These are phyloP conservation scores for Parathielavia hyrcaniae DNA, from an alignment of 495 filamentous ascomycete species.

Conservation along the genomic window DNA sequence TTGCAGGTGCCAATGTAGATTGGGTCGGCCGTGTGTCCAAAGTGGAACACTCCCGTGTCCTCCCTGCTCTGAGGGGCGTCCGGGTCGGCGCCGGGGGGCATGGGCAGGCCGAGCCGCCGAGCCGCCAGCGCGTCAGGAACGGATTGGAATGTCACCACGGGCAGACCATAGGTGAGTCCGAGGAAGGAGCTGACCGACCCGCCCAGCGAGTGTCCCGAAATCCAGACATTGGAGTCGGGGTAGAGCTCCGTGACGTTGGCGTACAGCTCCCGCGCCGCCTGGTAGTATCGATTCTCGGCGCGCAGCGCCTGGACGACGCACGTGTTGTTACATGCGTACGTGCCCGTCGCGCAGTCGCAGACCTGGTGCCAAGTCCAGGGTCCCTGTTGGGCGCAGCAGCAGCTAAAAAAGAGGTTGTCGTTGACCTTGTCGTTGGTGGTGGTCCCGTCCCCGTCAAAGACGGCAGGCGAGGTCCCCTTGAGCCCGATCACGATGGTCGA, in stretches of 20 bases:
- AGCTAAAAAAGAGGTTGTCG: slow-evolving; percentile 96
- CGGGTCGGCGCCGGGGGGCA: slow-evolving; percentile 69
- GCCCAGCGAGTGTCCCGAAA: slow-evolving; percentile 83
- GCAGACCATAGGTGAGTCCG: slow-evolving; percentile 83
- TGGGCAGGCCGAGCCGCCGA: slow-evolving; percentile 75
- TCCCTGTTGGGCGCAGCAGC: slow-evolving; percentile 90
- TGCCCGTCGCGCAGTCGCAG: slow-evolving; percentile 78
- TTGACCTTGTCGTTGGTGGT: slow-evolving; percentile 97
- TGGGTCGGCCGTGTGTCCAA: slow-evolving; percentile 93
- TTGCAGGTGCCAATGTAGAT: slow-evolving; percentile 93
- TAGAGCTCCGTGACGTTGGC: slow-evolving; percentile 87
- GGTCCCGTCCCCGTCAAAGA: slow-evolving; percentile 91
- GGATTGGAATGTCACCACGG: slow-evolving; percentile 83
- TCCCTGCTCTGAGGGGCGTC: slow-evolving; percentile 60
- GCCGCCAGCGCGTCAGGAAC: slow-evolving; percentile 85
- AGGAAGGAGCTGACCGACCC: slow-evolving; percentile 79
- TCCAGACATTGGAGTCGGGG: slow-evolving; percentile 78
- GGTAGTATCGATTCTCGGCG: slow-evolving; percentile 85
- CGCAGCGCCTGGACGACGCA: slow-evolving; percentile 70
- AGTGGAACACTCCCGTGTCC: slow-evolving; percentile 79
- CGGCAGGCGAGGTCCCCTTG: slow-evolving; percentile 83
- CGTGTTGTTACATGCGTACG: slow-evolving; percentile 84
- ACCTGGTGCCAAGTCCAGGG: slow-evolving; percentile 82
- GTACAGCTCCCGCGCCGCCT: slow-evolving; percentile 78
- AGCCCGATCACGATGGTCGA: slow-evolving; percentile 82